A percentile compares a stretch with the other conserved stretches of the same genome.
These are phyloP conservation scores for Skeletonema costatum DNA, from an alignment of 108 stramenopile genomes.

Conservation along the genomic window DNA sequence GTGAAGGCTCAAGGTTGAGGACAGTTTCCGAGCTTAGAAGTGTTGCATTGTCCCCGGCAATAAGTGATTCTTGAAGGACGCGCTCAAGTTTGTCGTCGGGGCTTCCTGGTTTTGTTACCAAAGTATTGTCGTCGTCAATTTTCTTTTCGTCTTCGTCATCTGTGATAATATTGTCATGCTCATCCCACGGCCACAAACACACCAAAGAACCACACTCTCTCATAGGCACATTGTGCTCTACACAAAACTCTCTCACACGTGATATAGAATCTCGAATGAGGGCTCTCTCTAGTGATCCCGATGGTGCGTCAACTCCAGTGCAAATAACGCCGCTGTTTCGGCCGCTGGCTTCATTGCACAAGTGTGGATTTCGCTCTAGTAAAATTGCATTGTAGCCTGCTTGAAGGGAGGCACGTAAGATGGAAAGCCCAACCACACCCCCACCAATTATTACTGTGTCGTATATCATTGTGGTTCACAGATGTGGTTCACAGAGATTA, in stretches of 20 bases:
- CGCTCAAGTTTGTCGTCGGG: conserved; percentile 4
- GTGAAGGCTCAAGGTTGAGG: conserved; percentile 52
- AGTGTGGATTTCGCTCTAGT: conserved; percentile 60
- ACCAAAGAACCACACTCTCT: conserved; percentile 75
- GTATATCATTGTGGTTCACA: conserved; percentile 19
- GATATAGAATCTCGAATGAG: conserved; percentile 74
- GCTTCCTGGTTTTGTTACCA: conserved; percentile 1
- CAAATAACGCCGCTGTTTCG: conserved; percentile 78
- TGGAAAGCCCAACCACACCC: conserved; percentile 77
- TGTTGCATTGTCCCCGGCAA: conserved; percentile 80
- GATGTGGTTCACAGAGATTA: too few species aligned
- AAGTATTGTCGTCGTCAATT: neutral
- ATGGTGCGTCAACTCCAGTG: conserved; percentile 80
- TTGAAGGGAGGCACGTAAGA: conserved; percentile 64
- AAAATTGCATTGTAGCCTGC: conserved; percentile 60
- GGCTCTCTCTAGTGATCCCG: conserved; percentile 74
- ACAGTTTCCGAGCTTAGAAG: conserved; percentile 44
- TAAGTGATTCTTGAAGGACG: conserved; percentile 64
- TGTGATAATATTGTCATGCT: neutral
- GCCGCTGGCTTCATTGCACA: conserved; percentile 62
- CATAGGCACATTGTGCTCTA: conserved; percentile 58
- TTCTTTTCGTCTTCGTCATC: conserved; percentile 26
- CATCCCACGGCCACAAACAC: conserved; percentile 74
- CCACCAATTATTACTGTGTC: conserved; percentile 83
- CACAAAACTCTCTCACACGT: conserved; percentile 56